A percentile compares a stretch with the other conserved stretches of the same genome.
Conservation (phyloP, 208 protist genomes). For the Trypanosomatidae sp. region DNA sequence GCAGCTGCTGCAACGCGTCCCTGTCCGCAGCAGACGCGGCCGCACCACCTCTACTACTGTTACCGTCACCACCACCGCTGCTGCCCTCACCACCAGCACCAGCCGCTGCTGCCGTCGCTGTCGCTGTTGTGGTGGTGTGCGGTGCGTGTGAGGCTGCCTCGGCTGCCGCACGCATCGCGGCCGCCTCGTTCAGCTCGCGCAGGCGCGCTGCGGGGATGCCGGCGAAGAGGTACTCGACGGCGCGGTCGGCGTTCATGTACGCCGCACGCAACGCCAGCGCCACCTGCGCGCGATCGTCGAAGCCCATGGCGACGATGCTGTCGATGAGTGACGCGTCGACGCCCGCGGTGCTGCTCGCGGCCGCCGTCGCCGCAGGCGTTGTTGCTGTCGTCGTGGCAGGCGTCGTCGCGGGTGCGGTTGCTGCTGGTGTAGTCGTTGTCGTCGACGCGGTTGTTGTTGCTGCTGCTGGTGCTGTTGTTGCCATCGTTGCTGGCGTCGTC, state of each 20-base stretch:
- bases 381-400: slow-evolving; percentile 1
- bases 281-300: slow-evolving; percentile 63
- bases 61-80: background rate
- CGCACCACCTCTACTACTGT: background rate
- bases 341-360: background rate
- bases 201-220: slow-evolving; percentile 49
- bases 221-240: slow-evolving; percentile 77
- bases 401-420: slow-evolving; percentile 1
- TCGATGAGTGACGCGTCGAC: slow-evolving; percentile 39
- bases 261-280: slow-evolving; percentile 65
- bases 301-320: slow-evolving; percentile 72
- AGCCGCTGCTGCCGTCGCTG: slow-evolving; percentile 1
- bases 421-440: too few relatives aligned
- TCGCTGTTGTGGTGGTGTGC: background rate
- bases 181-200: slow-evolving; percentile 12
- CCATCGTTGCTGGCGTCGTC: background rate
- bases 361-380: background rate
- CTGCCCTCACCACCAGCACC: background rate
- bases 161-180: background rate
- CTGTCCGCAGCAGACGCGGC: background rate
- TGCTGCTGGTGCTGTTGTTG: background rate
- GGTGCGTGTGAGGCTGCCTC: background rate
- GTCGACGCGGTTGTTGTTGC: background rate
- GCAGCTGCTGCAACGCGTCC: slow-evolving; percentile 16
- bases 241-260: slow-evolving; percentile 78